These are phyloP conservation scores for Hibiscus trionum DNA, from an alignment of 345 rosid genomes.

Conservation along the genomic window DNA sequence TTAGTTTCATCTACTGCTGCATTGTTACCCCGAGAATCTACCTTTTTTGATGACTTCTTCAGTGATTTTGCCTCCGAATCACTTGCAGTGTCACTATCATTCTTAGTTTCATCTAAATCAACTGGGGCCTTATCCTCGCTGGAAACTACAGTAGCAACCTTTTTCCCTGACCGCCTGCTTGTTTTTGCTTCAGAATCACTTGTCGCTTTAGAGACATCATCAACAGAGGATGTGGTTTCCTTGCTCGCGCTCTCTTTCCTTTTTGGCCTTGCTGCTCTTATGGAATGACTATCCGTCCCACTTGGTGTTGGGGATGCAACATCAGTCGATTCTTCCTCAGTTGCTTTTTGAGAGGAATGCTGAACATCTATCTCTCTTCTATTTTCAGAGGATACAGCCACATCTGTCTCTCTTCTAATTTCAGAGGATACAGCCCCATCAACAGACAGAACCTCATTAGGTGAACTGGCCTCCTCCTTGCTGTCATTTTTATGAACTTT, in stretches of 20 bases:
- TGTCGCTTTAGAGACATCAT: not conserved
- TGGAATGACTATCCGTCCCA: too few relatives aligned
- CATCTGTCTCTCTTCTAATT: too few relatives aligned
- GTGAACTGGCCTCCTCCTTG: constrained; percentile 10
- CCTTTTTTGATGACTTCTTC: constrained; percentile 23
- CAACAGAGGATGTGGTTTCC: constrained; percentile 22
- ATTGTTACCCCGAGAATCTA: constrained; percentile 21
- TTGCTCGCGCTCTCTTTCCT: constrained; percentile 36
- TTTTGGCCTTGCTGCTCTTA: constrained; percentile 32
- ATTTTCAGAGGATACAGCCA: too few relatives aligned
- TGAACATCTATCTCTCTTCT: too few relatives aligned
- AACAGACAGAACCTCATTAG: too few relatives aligned
- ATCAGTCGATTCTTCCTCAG: too few relatives aligned
- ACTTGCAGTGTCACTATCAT: constrained; percentile 30
- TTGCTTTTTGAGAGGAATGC: too few relatives aligned
- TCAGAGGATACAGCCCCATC: too few relatives aligned
- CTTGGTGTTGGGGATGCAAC: too few relatives aligned
- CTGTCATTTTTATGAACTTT: constrained; percentile 21
- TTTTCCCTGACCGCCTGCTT: constrained; percentile 27
- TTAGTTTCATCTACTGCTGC: constrained; percentile 15
- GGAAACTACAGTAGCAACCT: constrained; percentile 26
- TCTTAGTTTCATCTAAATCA: constrained; percentile 17
- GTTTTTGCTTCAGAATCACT: constrained; percentile 39
- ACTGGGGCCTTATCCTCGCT: constrained; percentile 30
- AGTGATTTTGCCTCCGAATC: constrained; percentile 39